Percentiles rank a stretch among this genome's conserved stretches.
phyloP scores from a whole-genome alignment of 2,329 filamentous ascomycete genomes.

The Volutella citrinella region DNA sequence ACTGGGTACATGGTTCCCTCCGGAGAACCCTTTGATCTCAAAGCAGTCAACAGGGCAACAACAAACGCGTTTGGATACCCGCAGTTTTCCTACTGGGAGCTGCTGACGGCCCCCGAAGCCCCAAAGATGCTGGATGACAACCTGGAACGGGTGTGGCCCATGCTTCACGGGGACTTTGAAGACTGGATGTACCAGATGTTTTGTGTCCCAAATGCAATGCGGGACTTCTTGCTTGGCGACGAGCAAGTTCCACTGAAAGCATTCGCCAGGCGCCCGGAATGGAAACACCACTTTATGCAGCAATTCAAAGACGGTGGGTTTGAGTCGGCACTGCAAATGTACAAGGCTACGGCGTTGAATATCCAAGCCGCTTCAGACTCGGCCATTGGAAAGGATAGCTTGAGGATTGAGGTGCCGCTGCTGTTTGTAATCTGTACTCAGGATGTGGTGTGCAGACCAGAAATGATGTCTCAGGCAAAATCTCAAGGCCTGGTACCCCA shows the following conservation, averaged over 20 bases:
- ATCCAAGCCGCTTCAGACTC: conserved; percentile 6
- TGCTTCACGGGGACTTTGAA: conserved; percentile 6
- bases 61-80: conserved; percentile 4
- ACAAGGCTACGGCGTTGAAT: conserved; percentile 7
- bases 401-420: conserved; percentile 5
- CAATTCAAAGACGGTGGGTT: conserved; percentile 6
- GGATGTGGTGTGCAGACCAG: conserved; percentile 8
- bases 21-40: conserved; percentile 6
- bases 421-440: conserved; percentile 3
- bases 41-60: conserved; percentile 3
- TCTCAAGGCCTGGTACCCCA: conserved; percentile 9
- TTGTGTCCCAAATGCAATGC: conserved; percentile 13
- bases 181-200: conserved; percentile 13
- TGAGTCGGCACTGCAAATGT: conserved; percentile 8
- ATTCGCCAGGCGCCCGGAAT: conserved; percentile 1
- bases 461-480: conserved; percentile 9
- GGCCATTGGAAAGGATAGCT: neutral
- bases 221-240: conserved; percentile 7
- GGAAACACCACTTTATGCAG: conserved; percentile 7
- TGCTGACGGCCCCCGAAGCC: conserved; percentile 6
- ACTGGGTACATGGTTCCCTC: conserved; percentile 10
- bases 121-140: conserved; percentile 8
- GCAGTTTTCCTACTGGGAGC: conserved; percentile 12
- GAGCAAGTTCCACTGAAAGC: conserved; percentile 5
- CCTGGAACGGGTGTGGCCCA: conserved; percentile 10